Evolutionary conservation across 1,139 yeast genomes (phyloP).

Genomic region (Hyphopichia burtonii): DNA sequence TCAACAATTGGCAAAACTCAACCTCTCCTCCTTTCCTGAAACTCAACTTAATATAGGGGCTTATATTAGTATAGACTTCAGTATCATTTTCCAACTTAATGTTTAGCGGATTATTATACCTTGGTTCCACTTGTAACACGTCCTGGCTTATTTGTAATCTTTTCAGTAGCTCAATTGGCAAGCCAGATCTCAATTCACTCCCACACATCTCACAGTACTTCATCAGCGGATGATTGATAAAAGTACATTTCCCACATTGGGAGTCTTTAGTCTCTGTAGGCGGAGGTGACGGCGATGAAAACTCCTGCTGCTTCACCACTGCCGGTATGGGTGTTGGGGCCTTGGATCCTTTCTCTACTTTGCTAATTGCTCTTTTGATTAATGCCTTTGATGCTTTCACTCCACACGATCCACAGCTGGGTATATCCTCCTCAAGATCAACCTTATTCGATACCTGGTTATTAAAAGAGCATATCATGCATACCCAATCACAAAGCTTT

Average conservation of each 20-base stretch:
- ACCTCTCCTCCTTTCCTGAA: constrained; percentile 62
- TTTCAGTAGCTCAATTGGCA: constrained; percentile 14
- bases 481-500: constrained; percentile 58
- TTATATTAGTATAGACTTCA: constrained; percentile 32
- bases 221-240: constrained; percentile 78
- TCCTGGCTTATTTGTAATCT: constrained; percentile 4
- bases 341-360: neutral
- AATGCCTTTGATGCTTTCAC: constrained; percentile 32
- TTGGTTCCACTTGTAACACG: neutral
- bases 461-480: constrained; percentile 78
- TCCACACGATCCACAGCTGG: constrained; percentile 79
- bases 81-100: constrained; percentile 27
- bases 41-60: constrained; percentile 53
- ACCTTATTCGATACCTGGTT: constrained; percentile 47
- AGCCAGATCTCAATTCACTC: constrained; percentile 38
- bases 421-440: constrained; percentile 36
- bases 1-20: constrained; percentile 43
- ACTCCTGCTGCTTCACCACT: neutral
- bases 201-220: constrained; percentile 88
- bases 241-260: constrained; percentile 80
- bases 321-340: neutral
- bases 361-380: constrained; percentile 9
- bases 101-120: constrained; percentile 14
- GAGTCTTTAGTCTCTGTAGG: constrained; percentile 24
- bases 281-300: constrained; percentile 5